These are phyloP conservation scores for Sugiyamaella boreocaroliniensis DNA, from an alignment of 805 yeast species.

Conservation along the genomic window DNA sequence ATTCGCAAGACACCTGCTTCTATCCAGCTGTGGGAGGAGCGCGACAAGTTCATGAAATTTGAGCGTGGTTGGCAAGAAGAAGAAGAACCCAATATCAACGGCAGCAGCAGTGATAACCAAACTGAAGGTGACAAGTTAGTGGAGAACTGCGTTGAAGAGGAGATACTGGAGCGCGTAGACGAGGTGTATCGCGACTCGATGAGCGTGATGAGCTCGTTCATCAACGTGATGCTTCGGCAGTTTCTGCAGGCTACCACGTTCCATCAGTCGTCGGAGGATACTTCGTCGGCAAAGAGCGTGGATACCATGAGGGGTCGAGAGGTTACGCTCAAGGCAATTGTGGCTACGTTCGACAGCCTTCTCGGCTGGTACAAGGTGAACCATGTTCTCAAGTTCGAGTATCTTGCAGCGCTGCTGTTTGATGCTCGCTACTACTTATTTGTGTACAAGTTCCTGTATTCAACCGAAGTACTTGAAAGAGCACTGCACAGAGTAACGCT, in stretches of 20 bases:
- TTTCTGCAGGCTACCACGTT: conserved; percentile 44
- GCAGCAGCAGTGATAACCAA: too few relatives aligned
- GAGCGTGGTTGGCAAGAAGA: conserved; percentile 55
- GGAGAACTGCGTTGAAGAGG: conserved; percentile 24
- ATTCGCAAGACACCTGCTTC: conserved; percentile 61
- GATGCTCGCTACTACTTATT: conserved; percentile 55
- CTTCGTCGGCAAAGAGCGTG: neutral
- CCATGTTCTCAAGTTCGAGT: conserved; percentile 75
- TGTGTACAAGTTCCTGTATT: conserved; percentile 31
- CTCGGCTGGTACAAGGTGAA: conserved; percentile 72
- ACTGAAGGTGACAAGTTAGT: neutral
- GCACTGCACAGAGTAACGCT: conserved; percentile 9
- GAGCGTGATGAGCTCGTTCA: conserved; percentile 54
- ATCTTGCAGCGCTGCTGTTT: conserved; percentile 59
- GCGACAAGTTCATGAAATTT: conserved; percentile 62
- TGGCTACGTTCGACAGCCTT: conserved; percentile 47
- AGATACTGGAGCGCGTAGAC: conserved; percentile 51
- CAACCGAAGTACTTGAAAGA: conserved; percentile 19
- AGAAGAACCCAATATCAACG: neutral
- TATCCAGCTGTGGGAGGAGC: conserved; percentile 63
- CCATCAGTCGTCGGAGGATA: conserved; percentile 11
- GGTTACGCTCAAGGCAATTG: conserved; percentile 50
- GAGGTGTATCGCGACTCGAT: conserved; percentile 47
- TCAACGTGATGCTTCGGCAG: conserved; percentile 56
- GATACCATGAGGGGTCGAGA: conserved; percentile 38